Evolutionary conservation across 305 asterid species (phyloP).

Genomic region (Solanum aculeatissimum): DNA sequence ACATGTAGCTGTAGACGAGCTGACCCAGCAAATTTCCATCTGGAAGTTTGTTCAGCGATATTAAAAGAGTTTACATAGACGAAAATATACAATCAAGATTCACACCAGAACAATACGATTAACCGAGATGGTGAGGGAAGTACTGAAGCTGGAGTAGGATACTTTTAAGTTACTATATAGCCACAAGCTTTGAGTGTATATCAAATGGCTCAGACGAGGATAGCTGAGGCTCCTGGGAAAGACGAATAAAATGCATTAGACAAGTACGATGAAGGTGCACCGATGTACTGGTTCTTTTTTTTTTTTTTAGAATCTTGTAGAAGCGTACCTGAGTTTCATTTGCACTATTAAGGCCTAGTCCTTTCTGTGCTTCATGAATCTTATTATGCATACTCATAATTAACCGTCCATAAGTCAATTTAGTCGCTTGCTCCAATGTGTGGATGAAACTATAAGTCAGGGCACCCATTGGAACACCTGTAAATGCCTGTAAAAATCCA

Average conservation of each 20-base stretch:
- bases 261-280: neutral
- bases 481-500: constrained; percentile 34
- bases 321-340: constrained; percentile 31
- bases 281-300: neutral
- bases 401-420: constrained; percentile 30
- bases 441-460: constrained; percentile 43
- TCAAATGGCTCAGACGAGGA: constrained; percentile 39
- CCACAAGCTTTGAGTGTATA: constrained; percentile 31
- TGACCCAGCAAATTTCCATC: neutral
- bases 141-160: neutral
- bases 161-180: constrained; percentile 9
- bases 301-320: neutral
- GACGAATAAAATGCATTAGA: constrained; percentile 1
- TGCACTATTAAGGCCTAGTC: constrained; percentile 19
- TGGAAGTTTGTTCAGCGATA: neutral
- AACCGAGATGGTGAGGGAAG: neutral
- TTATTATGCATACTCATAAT: constrained; percentile 20
- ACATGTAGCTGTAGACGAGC: neutral
- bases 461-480: constrained; percentile 40
- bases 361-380: constrained; percentile 21
- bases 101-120: neutral
- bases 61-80: neutral
- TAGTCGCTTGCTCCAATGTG: constrained; percentile 29
- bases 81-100: neutral
- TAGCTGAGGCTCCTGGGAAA: constrained; percentile 40